Evolutionary conservation across 352 stramenopile genomes (phyloP), one percentile per base, ranked within the genome.

Genomic region (Aphanomyces euteiches): DNA sequence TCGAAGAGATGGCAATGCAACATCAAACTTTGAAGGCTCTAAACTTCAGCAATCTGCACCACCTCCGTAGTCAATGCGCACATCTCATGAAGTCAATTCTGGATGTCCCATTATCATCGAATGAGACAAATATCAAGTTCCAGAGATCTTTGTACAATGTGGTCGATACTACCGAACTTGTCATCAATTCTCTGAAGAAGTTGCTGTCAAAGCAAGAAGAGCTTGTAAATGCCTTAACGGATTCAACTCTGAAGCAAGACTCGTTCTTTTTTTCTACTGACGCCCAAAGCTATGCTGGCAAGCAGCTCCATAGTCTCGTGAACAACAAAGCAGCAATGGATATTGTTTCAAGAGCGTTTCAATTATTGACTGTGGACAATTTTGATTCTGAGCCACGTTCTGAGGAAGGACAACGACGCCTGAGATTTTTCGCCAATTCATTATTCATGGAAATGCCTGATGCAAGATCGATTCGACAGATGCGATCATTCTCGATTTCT

Each of bases 371-470:
- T 3, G 72, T 96, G 5, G 88, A 96, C 75, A 86, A 84, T 36
- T 82, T 85, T 0, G 88, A 96, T 74, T 83, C 88, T 5, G 69
- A 93, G 37, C 88, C 88, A 21, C 88, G 88, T 21, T 94, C 85
- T 67, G 81, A 90, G 39, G 88, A 96, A 78, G 88, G 85, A 6
- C 85, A 89, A 73, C 85, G 87, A 15, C 85, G 88, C n/a, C 91
- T 96, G 85, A 92, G 87, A 73, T 96, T 96, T 67, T 96, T 96
- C 73, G 57, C 91, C 50, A 96, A 96, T 72, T 96, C 88, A 40
- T 58, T 96, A 56, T 88, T 84, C 73, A 96, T 96, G 88, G 80
- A 90, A 43, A 96, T 96, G 74, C 87, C 88, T n/a, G 79, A 77
- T 1, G 85, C 93, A 57, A 75, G 89, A 50, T 90, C 85, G 37